These are phyloP conservation scores for Noccaea caerulescens DNA, from an alignment of 345 rosid genomes.

Conservation along the genomic window DNA sequence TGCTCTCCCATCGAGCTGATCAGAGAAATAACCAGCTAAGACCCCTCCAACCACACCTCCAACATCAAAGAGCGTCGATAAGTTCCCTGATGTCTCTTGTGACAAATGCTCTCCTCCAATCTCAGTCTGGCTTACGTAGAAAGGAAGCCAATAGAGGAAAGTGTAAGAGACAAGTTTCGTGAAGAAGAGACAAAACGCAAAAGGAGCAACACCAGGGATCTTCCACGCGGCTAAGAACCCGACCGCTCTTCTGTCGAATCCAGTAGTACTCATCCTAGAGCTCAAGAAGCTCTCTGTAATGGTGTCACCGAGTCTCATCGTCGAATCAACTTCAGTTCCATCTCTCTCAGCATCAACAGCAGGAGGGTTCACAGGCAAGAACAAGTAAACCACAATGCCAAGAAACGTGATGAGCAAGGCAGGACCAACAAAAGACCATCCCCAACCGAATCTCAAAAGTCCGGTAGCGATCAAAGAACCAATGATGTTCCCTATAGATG, in stretches of 20 bases:
- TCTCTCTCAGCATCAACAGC: conserved; percentile 64
- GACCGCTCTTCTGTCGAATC: conserved; percentile 56
- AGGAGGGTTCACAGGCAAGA: conserved; percentile 76
- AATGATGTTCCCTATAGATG: conserved; percentile 82
- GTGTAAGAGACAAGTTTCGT: conserved; percentile 92
- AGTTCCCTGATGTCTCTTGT: conserved; percentile 70
- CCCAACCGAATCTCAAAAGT: conserved; percentile 85
- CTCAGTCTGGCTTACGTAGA: conserved; percentile 73
- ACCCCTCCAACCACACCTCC: conserved; percentile 95
- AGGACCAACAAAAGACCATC: conserved; percentile 91
- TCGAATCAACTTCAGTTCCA: conserved; percentile 58
- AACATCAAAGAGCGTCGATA: conserved; percentile 83
- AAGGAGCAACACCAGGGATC: conserved; percentile 93
- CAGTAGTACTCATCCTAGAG: conserved; percentile 43
- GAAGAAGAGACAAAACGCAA: conserved; percentile 89
- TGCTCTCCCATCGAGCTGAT: conserved; percentile 74
- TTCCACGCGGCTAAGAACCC: conserved; percentile 93
- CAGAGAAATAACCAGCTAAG: conserved; percentile 90
- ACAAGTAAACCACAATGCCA: conserved; percentile 65
- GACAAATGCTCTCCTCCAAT: conserved; percentile 81
- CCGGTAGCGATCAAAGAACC: conserved; percentile 84
- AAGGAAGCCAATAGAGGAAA: conserved; percentile 96
- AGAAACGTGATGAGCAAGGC: conserved; percentile 63
- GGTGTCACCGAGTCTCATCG: conserved; percentile 54
- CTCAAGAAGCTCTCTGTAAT: conserved; percentile 60